Conservation (phyloP, 345 rosid genomes). For the Lepidium sativum region DNA sequence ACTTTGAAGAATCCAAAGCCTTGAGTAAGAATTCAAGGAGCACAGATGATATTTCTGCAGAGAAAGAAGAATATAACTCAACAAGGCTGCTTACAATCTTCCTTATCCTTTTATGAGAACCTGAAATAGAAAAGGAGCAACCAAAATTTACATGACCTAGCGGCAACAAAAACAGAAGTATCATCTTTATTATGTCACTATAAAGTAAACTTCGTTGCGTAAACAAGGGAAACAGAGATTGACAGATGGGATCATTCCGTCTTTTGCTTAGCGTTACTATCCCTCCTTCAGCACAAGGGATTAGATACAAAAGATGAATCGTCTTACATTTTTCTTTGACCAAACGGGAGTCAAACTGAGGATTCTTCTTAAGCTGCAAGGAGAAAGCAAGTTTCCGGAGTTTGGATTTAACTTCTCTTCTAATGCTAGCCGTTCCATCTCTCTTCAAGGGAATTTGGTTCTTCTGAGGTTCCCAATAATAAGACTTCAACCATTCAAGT, state of each 20-base stretch:
- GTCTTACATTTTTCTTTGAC: conserved; percentile 38
- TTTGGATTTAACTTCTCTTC: conserved; percentile 58
- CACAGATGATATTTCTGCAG: conserved; percentile 66
- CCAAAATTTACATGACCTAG: neutral
- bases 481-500: conserved; percentile 71
- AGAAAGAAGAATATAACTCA: conserved; percentile 53
- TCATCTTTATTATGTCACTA: neutral
- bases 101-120: conserved; percentile 40
- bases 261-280: neutral
- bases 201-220: neutral
- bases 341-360: conserved; percentile 31
- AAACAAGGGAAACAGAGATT: neutral
- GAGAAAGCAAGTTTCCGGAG: conserved; percentile 47
- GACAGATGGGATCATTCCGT: neutral
- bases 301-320: neutral
- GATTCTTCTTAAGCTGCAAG: conserved; percentile 35
- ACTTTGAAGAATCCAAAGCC: conserved; percentile 42
- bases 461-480: conserved; percentile 80
- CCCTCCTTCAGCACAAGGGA: neutral
- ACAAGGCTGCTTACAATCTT: conserved; percentile 49
- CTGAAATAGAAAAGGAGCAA: conserved; percentile 36
- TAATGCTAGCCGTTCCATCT: conserved; percentile 38
- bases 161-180: neutral
- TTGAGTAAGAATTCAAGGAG: conserved; percentile 51
- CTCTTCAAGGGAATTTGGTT: conserved; percentile 45